Conservation (phyloP, 352 stramenopile species). For the Pythium brachiatum region DNA sequence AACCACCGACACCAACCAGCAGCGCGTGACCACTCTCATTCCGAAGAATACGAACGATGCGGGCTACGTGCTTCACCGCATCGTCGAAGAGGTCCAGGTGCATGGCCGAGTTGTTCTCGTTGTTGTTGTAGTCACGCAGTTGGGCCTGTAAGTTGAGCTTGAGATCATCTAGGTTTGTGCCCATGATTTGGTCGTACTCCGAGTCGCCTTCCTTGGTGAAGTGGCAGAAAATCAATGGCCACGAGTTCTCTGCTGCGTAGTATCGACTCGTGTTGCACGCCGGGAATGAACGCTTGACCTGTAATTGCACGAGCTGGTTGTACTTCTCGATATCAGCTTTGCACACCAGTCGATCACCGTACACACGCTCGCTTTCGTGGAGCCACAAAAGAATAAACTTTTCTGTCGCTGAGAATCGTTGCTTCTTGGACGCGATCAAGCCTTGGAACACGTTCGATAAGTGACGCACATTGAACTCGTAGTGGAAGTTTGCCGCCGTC, state of each 20-base stretch:
- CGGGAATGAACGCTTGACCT: constrained; percentile 94
- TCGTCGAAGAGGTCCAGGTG: constrained; percentile 97
- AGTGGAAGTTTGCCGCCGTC: constrained; percentile 96
- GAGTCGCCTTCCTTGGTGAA: constrained; percentile 93
- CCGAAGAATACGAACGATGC: constrained; percentile 93
- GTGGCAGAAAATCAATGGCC: constrained; percentile 95
- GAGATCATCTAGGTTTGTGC: constrained; percentile 87
- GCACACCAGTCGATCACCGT: constrained; percentile 92
- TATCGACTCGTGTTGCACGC: constrained; percentile 90
- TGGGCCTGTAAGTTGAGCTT: constrained; percentile 87
- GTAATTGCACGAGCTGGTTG: constrained; percentile 91
- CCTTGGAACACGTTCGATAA: constrained; percentile 96
- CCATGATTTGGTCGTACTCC: constrained; percentile 93
- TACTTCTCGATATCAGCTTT: constrained; percentile 93
- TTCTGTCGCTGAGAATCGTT: constrained; percentile 88
- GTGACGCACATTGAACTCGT: constrained; percentile 97
- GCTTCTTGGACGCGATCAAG: constrained; percentile 91
- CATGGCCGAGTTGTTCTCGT: constrained; percentile 95
- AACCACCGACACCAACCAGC: constrained; percentile 93
- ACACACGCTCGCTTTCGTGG: constrained; percentile 96
- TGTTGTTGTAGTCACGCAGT: constrained; percentile 93
- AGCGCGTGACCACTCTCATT: constrained; percentile 90
- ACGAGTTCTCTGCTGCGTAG: constrained; percentile 94
- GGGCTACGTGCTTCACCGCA: constrained; percentile 94
- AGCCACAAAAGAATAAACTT: constrained; percentile 96